Evolutionary conservation across 2,329 filamentous ascomycete genomes (phyloP), one percentile per base, ranked within the genome.

Genomic region (Trichoderma breve): DNA sequence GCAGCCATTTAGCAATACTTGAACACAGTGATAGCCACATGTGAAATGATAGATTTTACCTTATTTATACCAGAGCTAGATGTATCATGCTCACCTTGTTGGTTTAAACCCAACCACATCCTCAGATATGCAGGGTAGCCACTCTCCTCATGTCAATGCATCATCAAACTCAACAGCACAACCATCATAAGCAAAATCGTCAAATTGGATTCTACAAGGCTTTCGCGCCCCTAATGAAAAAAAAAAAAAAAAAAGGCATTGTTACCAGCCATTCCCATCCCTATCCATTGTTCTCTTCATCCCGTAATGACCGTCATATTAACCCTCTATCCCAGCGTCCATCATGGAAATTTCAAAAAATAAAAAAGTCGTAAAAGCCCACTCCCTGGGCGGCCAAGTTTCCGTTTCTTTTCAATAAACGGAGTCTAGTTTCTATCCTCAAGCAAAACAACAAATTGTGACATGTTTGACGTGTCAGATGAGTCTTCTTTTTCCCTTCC

Each of bases 391-490:
- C 55, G 53, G 24, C 26, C 36, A 21, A 28, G 57, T 28, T 51
- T 57, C 66, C 66, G 28, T 62, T 43, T 43, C 28, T 51, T 53
- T 24, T 36, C 57, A 12, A n/a, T 24, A 70, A 43, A 61, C 66
- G 57, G 66, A 36, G 66, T 70, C 66, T 70, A 70, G 69, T 66
- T 34, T 71, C 61, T 71, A 66, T 66, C 61, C 36, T 71, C 28
- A 58, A 65, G 51, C 66, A 53, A 53, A 70, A 70, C 47, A 34
- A 53, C n/a, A 32, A 53, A n/a, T 18, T n/a, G 36, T 39, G 32
- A 18, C 65, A 58, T 24, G 21, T 28, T 55, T 6, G 11, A 28
- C 21, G 11, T 21, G 32, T 30, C 63, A 28, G n/a, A 18, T 36
- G 18, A 60, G 32, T 32, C 4, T 21, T 12, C 14, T 32, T 21